Evolutionary conservation across 169 alveolate genomes (phyloP), one percentile per base, ranked within the genome.

Genomic region (Cryptosporidium parvum): DNA sequence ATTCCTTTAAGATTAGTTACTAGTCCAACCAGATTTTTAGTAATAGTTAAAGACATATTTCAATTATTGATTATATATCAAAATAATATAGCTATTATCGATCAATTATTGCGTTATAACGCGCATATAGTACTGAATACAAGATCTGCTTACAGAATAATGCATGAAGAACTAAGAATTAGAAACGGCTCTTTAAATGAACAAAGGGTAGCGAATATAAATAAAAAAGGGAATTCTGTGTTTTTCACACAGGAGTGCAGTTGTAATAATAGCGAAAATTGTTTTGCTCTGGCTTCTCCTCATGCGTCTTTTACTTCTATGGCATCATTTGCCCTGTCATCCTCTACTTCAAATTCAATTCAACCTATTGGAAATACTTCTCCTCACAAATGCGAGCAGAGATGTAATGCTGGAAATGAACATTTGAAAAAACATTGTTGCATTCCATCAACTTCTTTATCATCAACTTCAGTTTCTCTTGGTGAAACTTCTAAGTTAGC

Each of bases 191-290:
- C 65, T 10, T 48, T 44, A 23, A 70, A 26, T 44, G 67, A 44
- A 12, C 23, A 39, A 10, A 51, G 29, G 31, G 42, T 56, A 33
- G 65, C 37, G 16, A 44, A 18, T 26, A 62, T 29, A 29, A 80
- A 31, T 58, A 65, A 62, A 59, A 29, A 42, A 16, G 65, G 67
- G 5, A 62, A 59, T 62, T 3, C 51, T 8, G 31, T 18, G 18
- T 16, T 44, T 59, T 62, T n/a, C 42, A 5, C 59, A 59, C 80
- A 80, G 31, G 89, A 65, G 8, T 80, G 89, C 48, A 80, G 39
- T n/a, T 80, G 89, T 67, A 62, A 65, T 65, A 80, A 65, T 61
- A 45, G 80, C 21, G 89, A 80, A n/a, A 75, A 31, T 21, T 80
- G 75, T 62, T 37, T 44, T 31, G n/a, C 65, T 16, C 12, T 72